Conservation (phyloP, 2,329 filamentous ascomycete species). For the Cercospora citrullina region DNA sequence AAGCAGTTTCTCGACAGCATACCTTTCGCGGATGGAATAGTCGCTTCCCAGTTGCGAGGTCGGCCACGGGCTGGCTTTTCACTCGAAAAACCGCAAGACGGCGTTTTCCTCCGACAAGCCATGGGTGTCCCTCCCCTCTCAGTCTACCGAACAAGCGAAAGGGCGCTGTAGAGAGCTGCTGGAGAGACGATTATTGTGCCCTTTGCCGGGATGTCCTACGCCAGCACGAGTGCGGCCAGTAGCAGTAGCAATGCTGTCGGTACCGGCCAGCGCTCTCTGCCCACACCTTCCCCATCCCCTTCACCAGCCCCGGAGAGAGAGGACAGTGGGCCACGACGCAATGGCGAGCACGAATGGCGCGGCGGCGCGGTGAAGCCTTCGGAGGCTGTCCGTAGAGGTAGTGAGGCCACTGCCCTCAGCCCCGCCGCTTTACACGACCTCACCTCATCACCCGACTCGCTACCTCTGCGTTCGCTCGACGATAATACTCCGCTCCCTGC, state of each 20-base stretch:
- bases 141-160: background rate
- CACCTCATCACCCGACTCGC: slow-evolving; percentile 27
- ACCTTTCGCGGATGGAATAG: background rate
- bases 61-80: background rate
- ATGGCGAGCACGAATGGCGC: background rate
- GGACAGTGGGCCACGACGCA: background rate
- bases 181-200: background rate
- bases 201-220: background rate
- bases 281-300: slow-evolving; percentile 7
- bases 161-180: background rate
- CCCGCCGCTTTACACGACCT: slow-evolving; percentile 23
- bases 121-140: background rate
- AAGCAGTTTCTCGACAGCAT: background rate
- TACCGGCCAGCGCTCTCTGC: background rate
- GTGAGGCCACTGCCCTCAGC: slow-evolving; percentile 24
- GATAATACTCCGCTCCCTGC: slow-evolving; percentile 20
- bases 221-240: background rate
- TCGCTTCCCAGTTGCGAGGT: background rate
- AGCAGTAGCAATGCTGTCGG: background rate
- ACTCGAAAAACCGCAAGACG: background rate
- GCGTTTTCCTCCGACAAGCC: background rate
- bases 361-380: background rate
- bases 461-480: slow-evolving; percentile 25
- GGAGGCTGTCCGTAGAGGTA: slow-evolving; percentile 17
- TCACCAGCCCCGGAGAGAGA: background rate